A percentile compares a stretch with the other conserved stretches of the same genome.
Conservation (phyloP, 805 yeast genomes). For the Wickerhamiella azyma region DNA sequence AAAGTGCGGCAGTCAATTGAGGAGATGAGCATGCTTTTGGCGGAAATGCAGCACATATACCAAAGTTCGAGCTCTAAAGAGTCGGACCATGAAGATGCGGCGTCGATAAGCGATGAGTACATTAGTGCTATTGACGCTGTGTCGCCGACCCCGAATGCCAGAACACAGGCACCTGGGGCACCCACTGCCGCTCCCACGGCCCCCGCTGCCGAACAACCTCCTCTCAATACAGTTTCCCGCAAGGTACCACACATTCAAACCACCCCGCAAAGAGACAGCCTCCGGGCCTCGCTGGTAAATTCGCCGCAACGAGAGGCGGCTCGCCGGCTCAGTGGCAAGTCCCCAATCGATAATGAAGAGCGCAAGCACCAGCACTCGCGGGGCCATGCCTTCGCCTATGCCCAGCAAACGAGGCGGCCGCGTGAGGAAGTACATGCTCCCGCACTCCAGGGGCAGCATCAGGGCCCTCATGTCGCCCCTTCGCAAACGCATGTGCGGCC, state of each 20-base stretch:
- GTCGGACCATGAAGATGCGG: neutral
- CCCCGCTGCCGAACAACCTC: neutral
- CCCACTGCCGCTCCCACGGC: too few relatives aligned
- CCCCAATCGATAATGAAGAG: neutral
- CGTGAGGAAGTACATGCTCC: too few relatives aligned
- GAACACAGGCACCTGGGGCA: too few relatives aligned
- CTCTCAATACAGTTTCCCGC: neutral
- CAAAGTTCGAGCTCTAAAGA: neutral
- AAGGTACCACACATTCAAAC: neutral
- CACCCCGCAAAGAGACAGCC: neutral
- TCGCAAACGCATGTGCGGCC: too few relatives aligned
- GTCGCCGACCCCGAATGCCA: neutral
- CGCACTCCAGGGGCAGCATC: too few relatives aligned
- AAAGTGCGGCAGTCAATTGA: slow-evolving; percentile 16
- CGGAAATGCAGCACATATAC: slow-evolving; percentile 14
- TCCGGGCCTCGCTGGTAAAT: neutral
- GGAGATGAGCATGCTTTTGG: slow-evolving; percentile 14
- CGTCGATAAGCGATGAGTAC: neutral
- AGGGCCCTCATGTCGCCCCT: too few relatives aligned
- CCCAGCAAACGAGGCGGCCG: slow-evolving; percentile 4
- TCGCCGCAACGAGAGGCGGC: neutral
- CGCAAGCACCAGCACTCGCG: slow-evolving; percentile 2
- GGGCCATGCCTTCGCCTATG: slow-evolving; percentile 3
- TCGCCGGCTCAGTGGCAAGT: neutral
- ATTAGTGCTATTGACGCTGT: neutral